Evolutionary conservation across 2,329 filamentous ascomycete genomes (phyloP).

Genomic region (Colletotrichum filicis): DNA sequence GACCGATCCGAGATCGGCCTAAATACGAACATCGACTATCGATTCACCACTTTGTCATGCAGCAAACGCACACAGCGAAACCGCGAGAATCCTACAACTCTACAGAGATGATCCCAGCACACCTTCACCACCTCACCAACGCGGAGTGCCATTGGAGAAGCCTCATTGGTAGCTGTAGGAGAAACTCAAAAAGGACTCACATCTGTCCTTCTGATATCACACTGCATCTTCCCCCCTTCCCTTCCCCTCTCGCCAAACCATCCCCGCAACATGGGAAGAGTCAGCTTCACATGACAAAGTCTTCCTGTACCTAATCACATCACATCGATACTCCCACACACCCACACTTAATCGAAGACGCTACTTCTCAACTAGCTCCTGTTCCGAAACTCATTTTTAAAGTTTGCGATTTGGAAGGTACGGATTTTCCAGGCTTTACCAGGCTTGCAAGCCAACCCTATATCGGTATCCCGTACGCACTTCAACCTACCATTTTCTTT

Average conservation of each 20-base stretch:
- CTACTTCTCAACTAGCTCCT: neutral
- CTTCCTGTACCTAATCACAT: neutral
- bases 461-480: neutral
- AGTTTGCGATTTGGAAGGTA: neutral
- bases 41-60: neutral
- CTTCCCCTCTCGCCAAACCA: neutral
- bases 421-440: neutral
- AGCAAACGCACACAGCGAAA: neutral
- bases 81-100: neutral
- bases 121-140: neutral
- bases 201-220: neutral
- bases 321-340: neutral
- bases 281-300: constrained; percentile 31
- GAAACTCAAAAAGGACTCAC: neutral
- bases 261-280: neutral
- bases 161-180: neutral
- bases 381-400: constrained; percentile 2
- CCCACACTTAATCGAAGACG: neutral
- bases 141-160: neutral
- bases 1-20: neutral
- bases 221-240: no score
- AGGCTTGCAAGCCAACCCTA: neutral
- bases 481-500: neutral
- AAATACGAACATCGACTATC: neutral
- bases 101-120: neutral